phyloP scores from a whole-genome alignment of 139 green algal genomes.

The Tetradesmus lagerheimii region DNA sequence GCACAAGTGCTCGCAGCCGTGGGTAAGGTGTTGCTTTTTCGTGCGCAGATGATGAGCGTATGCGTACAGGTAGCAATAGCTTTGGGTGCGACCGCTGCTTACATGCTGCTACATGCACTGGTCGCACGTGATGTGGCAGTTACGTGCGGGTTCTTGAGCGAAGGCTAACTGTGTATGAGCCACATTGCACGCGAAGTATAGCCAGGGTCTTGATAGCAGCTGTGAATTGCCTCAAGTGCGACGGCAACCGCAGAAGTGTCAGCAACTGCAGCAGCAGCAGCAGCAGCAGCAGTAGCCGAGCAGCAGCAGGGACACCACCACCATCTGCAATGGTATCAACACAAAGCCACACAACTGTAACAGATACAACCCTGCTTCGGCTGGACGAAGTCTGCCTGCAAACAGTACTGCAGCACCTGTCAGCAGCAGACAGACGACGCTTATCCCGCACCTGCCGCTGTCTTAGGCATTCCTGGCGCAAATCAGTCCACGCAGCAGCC shows the following conservation, averaged over 20 bases:
- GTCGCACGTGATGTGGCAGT: neutral
- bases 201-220: too few species aligned
- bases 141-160: neutral
- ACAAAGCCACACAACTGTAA: neutral
- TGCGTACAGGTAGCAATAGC: too few species aligned
- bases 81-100: too few species aligned
- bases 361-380: neutral
- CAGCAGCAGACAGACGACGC: neutral
- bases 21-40: too few species aligned
- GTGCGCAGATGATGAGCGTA: too few species aligned
- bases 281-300: neutral
- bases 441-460: neutral
- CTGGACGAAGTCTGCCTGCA: neutral
- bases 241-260: too few species aligned
- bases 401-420: neutral
- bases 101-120: neutral
- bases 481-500: neutral
- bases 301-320: neutral
- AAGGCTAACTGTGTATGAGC: neutral
- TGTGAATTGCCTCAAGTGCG: too few species aligned
- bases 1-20: too few species aligned
- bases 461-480: neutral
- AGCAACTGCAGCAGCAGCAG: neutral
- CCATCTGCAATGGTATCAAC: neutral
- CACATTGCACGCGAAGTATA: neutral